Evolutionary conservation across 441 rosid genomes (phyloP).

Genomic region (Viola pubescens): DNA sequence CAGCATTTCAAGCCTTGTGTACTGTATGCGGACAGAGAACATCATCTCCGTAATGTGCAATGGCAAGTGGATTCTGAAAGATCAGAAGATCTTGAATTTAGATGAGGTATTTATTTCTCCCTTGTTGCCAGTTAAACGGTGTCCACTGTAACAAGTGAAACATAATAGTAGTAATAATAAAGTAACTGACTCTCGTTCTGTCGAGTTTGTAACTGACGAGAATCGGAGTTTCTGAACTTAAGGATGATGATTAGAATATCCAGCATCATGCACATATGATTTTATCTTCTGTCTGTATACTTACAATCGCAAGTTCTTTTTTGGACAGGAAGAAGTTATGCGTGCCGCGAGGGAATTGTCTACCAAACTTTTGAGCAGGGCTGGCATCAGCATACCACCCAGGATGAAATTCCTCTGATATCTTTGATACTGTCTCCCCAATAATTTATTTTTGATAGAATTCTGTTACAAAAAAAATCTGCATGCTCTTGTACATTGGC

Average conservation of each 20-base stretch:
- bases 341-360: slow-evolving; percentile 47
- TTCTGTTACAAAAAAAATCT: no score
- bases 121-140: not conserved
- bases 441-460: no score
- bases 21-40: slow-evolving; percentile 63
- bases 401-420: slow-evolving; percentile 48
- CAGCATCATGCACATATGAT: no score
- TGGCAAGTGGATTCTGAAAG: slow-evolving; percentile 68
- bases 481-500: no score
- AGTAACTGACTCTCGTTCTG: no score
- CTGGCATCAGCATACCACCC: slow-evolving; percentile 41
- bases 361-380: slow-evolving; percentile 39
- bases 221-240: no score
- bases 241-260: no score
- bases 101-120: slow-evolving; percentile 36
- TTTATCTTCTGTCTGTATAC: not conserved
- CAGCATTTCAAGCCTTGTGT: slow-evolving; percentile 62
- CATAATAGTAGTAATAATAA: no score
- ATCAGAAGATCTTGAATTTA: slow-evolving; percentile 46
- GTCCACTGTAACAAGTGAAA: not conserved
- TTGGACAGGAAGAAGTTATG: slow-evolving; percentile 39
- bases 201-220: no score
- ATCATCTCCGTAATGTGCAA: slow-evolving; percentile 65
- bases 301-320: not conserved
- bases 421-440: not conserved